Evolutionary conservation across 1,284 basidiomycete species (phyloP).

Genomic region (Veloboletus limbatus): DNA sequence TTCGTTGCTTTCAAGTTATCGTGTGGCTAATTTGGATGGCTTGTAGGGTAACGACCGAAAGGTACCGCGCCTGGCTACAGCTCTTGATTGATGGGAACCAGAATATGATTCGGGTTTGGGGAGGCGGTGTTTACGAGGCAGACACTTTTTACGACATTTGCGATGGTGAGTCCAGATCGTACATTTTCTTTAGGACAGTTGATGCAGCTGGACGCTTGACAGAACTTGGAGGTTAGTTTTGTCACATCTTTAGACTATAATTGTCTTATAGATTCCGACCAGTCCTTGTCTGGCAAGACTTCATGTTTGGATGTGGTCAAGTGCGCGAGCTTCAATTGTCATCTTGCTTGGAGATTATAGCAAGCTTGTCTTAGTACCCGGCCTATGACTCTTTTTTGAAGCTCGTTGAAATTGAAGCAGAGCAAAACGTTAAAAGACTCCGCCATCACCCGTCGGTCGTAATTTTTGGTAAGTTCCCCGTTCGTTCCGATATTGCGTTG

Average conservation of each 20-base stretch:
- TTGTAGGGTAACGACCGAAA: conserved; percentile 48
- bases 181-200: background rate
- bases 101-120: conserved; percentile 85
- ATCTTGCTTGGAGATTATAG: conserved; percentile 1
- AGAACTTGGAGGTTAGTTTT: conserved; percentile 67
- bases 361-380: conserved; percentile 53
- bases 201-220: conserved; percentile 1
- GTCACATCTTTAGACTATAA: background rate
- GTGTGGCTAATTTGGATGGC: background rate
- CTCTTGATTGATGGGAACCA: conserved; percentile 78
- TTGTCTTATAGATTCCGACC: conserved; percentile 19
- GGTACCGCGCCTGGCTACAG: conserved; percentile 71
- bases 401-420: conserved; percentile 66
- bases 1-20: conserved; percentile 1
- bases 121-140: conserved; percentile 79
- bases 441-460: conserved; percentile 79
- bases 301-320: conserved; percentile 84
- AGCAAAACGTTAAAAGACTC: conserved; percentile 70
- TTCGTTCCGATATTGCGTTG: background rate
- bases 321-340: conserved; percentile 33
- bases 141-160: conserved; percentile 79
- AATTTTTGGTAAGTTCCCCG: conserved; percentile 65
- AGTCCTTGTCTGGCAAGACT: conserved; percentile 89
- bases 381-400: conserved; percentile 70
- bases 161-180: conserved; percentile 50